These are phyloP conservation scores for Calonectria leucothoes DNA, from an alignment of 2,329 filamentous ascomycete species.

Conservation along the genomic window DNA sequence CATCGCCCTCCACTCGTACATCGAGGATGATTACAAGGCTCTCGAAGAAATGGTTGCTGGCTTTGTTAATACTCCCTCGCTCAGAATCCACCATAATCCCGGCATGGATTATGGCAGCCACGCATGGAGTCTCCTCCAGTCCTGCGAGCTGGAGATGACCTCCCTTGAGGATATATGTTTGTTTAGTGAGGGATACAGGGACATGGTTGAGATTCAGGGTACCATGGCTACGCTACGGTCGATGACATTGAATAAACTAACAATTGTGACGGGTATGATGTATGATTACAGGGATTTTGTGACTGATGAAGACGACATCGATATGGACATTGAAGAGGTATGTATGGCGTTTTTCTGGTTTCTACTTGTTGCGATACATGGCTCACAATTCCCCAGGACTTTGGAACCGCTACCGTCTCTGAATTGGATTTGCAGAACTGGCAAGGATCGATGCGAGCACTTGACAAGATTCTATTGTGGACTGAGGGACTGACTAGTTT, in stretches of 20 bases:
- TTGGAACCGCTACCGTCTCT: background rate
- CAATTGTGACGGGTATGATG: background rate
- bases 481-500: background rate
- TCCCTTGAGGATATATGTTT: background rate
- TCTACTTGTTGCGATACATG: background rate
- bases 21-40: background rate
- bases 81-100: background rate
- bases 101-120: fast-evolving
- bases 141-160: background rate
- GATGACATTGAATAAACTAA: background rate
- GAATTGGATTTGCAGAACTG: background rate
- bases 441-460: background rate
- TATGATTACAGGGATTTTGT: background rate
- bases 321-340: background rate
- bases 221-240: background rate
- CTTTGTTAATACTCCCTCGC: background rate
- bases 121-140: background rate
- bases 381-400: background rate
- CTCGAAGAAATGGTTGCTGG: background rate
- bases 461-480: background rate
- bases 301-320: background rate
- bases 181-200: background rate
- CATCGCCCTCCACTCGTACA: background rate
- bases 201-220: background rate
- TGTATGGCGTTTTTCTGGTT: background rate